A percentile compares a stretch with the other conserved stretches of the same genome.
Evolutionary conservation across 208 protist species (phyloP).

Genomic region (Herpetomonas muscarum): DNA sequence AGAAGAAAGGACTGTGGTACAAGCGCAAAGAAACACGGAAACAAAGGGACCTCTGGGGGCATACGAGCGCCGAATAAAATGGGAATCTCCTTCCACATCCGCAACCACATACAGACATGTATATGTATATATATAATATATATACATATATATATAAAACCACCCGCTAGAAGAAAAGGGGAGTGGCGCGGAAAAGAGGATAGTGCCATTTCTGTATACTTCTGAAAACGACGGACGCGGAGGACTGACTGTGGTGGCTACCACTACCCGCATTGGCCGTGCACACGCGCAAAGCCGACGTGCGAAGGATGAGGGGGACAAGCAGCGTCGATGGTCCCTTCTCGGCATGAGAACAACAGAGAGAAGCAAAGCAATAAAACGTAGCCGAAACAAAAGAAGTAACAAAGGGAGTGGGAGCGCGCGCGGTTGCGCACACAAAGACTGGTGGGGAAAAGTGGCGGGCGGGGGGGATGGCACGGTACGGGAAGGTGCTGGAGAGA

Average conservation of each 20-base stretch:
- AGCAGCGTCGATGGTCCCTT: too few relatives aligned
- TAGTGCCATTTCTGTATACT: neutral
- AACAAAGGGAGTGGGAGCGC: neutral
- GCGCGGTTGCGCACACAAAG: neutral
- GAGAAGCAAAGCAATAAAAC: neutral
- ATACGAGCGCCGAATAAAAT: too few relatives aligned
- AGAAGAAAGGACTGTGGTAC: neutral
- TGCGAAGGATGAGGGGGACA: neutral
- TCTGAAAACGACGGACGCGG: too few relatives aligned
- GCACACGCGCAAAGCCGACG: neutral
- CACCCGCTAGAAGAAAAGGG: neutral
- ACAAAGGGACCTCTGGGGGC: too few relatives aligned
- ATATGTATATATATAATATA: neutral
- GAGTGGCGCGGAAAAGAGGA: neutral
- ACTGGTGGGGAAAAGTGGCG: neutral
- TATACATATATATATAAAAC: too few relatives aligned
- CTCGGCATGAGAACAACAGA: neutral
- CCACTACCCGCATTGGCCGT: neutral
- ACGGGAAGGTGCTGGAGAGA: constrained; percentile 2
- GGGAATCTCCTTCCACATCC: too few relatives aligned
- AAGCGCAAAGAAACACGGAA: too few relatives aligned
- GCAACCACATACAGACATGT: too few relatives aligned
- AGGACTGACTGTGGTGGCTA: too few relatives aligned
- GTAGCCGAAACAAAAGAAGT: constrained; percentile 3
- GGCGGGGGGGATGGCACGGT: neutral